Evolutionary conservation across 75 land plant genomes (phyloP), one percentile per base, ranked within the genome.

Genomic region (Pseudotsuga menziesii): DNA sequence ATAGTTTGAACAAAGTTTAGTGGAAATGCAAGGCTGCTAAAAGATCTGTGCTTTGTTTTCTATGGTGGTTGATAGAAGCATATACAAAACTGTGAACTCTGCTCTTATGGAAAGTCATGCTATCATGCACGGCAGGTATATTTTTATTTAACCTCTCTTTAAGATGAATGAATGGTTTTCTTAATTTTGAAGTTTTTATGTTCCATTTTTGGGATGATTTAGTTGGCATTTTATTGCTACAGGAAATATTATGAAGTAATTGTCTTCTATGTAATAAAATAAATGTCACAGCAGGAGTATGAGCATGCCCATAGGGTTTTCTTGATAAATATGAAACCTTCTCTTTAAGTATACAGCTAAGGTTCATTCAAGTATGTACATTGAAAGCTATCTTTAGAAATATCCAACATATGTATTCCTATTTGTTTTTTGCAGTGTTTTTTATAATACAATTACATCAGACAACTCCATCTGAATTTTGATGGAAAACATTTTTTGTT

Each of bases 51-150:
- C 11, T 58, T 15, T 26, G 25, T 35, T 4, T 62, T 77, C 48
- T 60, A 55, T 41, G 22, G 39, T 64, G 52, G 15, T 22, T 78
- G 75, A 77, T 81, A 94, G 97, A 94, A 89, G 78, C 97, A 94
- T 80, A 83, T 70, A 32, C 86, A 79, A 72, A 78, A 82, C 54
- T 94, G 97, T 76, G 57, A 72, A 41, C 22, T 78, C 63, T 94
- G 97, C 78, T 61, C 73, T 78, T 78, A 89, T 63, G 92, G 95
- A 52, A 83, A 77, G 78, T 74, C 79, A 23, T 94, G 97, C 80
- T 92, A 88, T 74, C 77, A 75, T 39, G 48, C 79, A 63, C 76
- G 89, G 69, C 97, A 94, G 94, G 97, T 94, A 76, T 70, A 52
- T 27, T 69, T 25, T 23, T 25, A 41, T 69, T 69, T n/a, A 69